Conservation (phyloP, 2,329 filamentous ascomycete genomes). For the Aspergillus japonicus region DNA sequence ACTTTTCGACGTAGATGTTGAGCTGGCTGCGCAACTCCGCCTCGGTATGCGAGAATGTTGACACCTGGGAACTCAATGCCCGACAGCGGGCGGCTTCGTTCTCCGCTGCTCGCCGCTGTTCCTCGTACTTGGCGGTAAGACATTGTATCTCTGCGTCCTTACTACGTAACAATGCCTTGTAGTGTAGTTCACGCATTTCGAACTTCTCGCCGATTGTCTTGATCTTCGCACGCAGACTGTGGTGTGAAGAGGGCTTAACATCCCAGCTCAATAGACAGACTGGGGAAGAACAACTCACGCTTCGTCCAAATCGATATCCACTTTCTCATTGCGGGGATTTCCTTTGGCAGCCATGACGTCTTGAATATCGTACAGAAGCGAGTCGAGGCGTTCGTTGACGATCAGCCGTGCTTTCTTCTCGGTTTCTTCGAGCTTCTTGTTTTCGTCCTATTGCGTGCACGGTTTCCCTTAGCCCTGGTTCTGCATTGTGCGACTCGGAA, state of each 20-base stretch:
- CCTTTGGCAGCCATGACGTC: slow-evolving; percentile 85
- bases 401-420: slow-evolving; percentile 79
- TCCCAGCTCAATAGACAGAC: slow-evolving; percentile 6
- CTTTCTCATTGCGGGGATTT: slow-evolving; percentile 73
- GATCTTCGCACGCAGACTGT: slow-evolving; percentile 66
- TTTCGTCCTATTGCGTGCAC: slow-evolving; percentile 67
- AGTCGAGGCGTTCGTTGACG: slow-evolving; percentile 81
- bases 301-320: slow-evolving; percentile 86
- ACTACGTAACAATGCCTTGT: slow-evolving; percentile 84
- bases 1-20: slow-evolving; percentile 98
- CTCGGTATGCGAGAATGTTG: slow-evolving; percentile 94
- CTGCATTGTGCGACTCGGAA: not conserved
- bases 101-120: slow-evolving; percentile 85
- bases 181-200: slow-evolving; percentile 90
- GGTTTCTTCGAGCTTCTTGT: slow-evolving; percentile 83
- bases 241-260: slow-evolving; percentile 14
- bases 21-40: slow-evolving; percentile 89
- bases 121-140: slow-evolving; percentile 82
- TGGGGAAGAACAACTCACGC: slow-evolving; percentile 57
- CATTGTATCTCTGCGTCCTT: slow-evolving; percentile 96
- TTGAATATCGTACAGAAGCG: slow-evolving; percentile 78
- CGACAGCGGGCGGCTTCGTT: slow-evolving; percentile 75
- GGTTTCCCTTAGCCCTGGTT: slow-evolving; percentile 14
- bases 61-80: slow-evolving; percentile 85
- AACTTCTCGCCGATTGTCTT: slow-evolving; percentile 97